Evolutionary conservation across 345 rosid species (phyloP).

Genomic region (Ceriops decandra): DNA sequence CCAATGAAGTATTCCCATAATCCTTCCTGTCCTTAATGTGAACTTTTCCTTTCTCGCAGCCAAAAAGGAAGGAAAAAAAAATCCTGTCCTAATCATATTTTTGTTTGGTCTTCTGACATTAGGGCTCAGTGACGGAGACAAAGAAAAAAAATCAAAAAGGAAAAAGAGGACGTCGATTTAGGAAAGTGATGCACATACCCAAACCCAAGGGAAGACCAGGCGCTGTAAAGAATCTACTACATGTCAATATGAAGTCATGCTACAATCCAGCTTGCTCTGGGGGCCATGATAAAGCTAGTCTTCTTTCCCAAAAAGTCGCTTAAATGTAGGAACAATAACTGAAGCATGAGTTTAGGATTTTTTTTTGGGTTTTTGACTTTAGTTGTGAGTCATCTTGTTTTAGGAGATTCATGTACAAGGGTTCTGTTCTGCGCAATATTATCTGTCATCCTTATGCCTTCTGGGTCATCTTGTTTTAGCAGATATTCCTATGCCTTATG

Average conservation of each 20-base stretch:
- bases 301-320: slow-evolving; percentile 17
- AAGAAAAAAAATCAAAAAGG: slow-evolving; percentile 9
- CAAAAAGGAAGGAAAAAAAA: not conserved
- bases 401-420: not conserved
- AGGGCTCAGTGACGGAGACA: slow-evolving; percentile 12
- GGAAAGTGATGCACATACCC: slow-evolving; percentile 13
- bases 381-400: not conserved
- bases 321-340: slow-evolving; percentile 8
- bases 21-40: not conserved
- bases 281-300: slow-evolving; percentile 8
- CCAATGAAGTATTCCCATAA: not conserved
- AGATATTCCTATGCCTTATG: no score
- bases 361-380: not conserved
- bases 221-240: slow-evolving; percentile 22
- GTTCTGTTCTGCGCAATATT: not conserved
- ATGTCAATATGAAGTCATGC: slow-evolving; percentile 26
- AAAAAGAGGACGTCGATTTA: slow-evolving; percentile 13
- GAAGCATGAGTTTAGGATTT: not conserved
- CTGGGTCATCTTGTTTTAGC: no score
- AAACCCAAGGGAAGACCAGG: slow-evolving; percentile 19
- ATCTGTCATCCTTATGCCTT: not conserved
- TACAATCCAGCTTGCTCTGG: slow-evolving; percentile 22
- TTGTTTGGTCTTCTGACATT: not conserved
- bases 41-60: not conserved
- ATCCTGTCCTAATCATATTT: not conserved